Evolutionary conservation across 2,329 filamentous ascomycete genomes (phyloP), one percentile per base, ranked within the genome.

Genomic region (Penicillium sp.): DNA sequence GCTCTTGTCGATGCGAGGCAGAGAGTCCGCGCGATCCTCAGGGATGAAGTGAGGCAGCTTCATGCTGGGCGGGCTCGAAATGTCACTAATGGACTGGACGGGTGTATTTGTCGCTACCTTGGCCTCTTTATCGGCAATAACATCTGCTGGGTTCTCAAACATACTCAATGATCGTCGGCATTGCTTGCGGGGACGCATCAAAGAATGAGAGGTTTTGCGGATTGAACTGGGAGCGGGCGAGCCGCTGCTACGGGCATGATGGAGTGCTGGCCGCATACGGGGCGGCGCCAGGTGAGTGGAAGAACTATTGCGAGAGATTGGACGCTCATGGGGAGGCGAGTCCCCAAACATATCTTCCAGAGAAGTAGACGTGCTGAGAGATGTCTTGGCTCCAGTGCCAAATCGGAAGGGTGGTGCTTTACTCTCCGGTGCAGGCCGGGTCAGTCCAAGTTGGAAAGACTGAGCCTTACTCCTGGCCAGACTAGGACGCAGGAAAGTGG

Each of bases 111-210:
- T 71, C 67, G 78, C 73, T 53, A 77, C 70, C 58, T 84, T 84
- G 46, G 86, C 84, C 63, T 88, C 80, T 73, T 92, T 91, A 56
- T 87, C 82, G 77, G 91, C 91, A 80, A 96, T 89, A 55, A 97
- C 82, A 71, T 97, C 94, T 64, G 86, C 89, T 4, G 93, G 89
- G 73, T 89, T 87, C 78, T 97, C 93, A 77, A 96, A 99, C 94
- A 99, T 99, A 83, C 94, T 97, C 71, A 97, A 80, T 25, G 93
- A 96, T 64, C 94, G 87, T 60, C 94, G 88, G 71, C 93, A 93
- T 73, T 94, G 90, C 71, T 96, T 96, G 64, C 93, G 86, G 45
- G 90, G 90, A 61, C 91, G 86, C 67, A 86, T 80, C 64, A 89
- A 85, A 56, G 84, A 89, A 73, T 87, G 92, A 49, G 84, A 89